Percentiles rank a stretch among this genome's conserved stretches.
Evolutionary conservation across 345 rosid genomes (phyloP).

Genomic region (Brassica carinata): DNA sequence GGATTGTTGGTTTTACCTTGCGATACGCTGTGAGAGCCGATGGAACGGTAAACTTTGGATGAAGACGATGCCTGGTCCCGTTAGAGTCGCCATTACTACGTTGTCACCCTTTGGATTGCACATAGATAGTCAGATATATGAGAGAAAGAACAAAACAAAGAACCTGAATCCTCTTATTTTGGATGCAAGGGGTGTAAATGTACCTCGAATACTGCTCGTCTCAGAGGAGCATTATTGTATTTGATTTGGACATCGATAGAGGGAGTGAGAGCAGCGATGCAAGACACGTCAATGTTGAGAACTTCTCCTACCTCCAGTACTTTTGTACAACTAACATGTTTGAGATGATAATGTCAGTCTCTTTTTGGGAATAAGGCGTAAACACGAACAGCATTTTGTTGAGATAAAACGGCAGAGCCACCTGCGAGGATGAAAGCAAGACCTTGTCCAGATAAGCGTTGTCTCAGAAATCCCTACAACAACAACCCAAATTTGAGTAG

Average conservation of each 20-base stretch:
- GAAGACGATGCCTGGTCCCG: slow-evolving; percentile 98
- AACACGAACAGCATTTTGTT: neutral
- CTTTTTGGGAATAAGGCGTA: neutral
- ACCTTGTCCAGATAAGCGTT: slow-evolving; percentile 90
- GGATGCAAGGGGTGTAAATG: slow-evolving; percentile 19
- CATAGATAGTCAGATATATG: neutral
- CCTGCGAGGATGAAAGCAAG: slow-evolving; percentile 93
- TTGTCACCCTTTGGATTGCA: slow-evolving; percentile 74
- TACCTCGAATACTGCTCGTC: slow-evolving; percentile 91
- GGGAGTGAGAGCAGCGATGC: slow-evolving; percentile 77
- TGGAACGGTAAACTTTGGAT: slow-evolving; percentile 94
- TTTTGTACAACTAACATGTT: slow-evolving; percentile 84
- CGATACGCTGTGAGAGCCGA: slow-evolving; percentile 83
- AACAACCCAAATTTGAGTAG: neutral
- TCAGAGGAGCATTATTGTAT: slow-evolving; percentile 82
- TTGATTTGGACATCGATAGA: slow-evolving; percentile 82
- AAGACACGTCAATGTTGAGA: slow-evolving; percentile 72
- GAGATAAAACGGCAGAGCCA: slow-evolving; percentile 70
- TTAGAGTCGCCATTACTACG: slow-evolving; percentile 71
- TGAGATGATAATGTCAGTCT: slow-evolving; percentile 32
- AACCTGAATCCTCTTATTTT: neutral
- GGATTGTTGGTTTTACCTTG: slow-evolving; percentile 55
- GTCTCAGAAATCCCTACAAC: slow-evolving; percentile 82
- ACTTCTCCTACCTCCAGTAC: slow-evolving; percentile 87
- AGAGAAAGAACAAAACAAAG: neutral